phyloP scores from a whole-genome alignment of 495 filamentous ascomycete genomes.

The Aspergillus avenaceus region DNA sequence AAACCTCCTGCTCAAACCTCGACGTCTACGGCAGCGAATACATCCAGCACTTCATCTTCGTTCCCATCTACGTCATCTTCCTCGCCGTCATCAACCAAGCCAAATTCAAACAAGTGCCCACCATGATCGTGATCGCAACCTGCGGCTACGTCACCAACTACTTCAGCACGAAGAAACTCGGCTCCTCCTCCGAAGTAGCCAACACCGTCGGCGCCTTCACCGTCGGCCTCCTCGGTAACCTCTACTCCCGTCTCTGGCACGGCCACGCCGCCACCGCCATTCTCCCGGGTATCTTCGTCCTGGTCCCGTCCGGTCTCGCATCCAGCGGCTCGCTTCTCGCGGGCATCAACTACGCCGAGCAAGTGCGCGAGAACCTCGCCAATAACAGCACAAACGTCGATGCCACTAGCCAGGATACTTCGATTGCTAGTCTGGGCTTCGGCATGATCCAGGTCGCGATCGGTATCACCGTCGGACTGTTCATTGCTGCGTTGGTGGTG shows the following conservation, averaged over 20 bases:
- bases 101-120: conserved; percentile 83
- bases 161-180: conserved; percentile 68
- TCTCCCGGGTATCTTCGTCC: conserved; percentile 89
- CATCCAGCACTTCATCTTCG: conserved; percentile 54
- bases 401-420: conserved; percentile 33
- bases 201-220: conserved; percentile 83
- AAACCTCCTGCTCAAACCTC: conserved; percentile 59
- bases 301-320: conserved; percentile 85
- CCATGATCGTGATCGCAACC: conserved; percentile 79
- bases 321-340: conserved; percentile 74
- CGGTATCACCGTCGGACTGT: conserved; percentile 86
- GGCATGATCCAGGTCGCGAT: conserved; percentile 90
- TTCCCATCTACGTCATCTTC: conserved; percentile 73
- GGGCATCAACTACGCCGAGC: conserved; percentile 73
- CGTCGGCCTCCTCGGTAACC: conserved; percentile 80
- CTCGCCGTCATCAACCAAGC: conserved; percentile 85
- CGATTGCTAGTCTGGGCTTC: conserved; percentile 75
- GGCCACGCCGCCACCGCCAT: conserved; percentile 87
- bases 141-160: conserved; percentile 81
- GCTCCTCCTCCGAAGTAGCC: conserved; percentile 72
- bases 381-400: conserved; percentile 36
- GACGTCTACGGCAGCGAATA: conserved; percentile 41
- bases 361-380: conserved; percentile 54
- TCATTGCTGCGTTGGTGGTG: conserved; percentile 75
- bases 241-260: conserved; percentile 78